Evolutionary conservation across 805 yeast genomes (phyloP).

Genomic region (Lachancea kluyveri): DNA sequence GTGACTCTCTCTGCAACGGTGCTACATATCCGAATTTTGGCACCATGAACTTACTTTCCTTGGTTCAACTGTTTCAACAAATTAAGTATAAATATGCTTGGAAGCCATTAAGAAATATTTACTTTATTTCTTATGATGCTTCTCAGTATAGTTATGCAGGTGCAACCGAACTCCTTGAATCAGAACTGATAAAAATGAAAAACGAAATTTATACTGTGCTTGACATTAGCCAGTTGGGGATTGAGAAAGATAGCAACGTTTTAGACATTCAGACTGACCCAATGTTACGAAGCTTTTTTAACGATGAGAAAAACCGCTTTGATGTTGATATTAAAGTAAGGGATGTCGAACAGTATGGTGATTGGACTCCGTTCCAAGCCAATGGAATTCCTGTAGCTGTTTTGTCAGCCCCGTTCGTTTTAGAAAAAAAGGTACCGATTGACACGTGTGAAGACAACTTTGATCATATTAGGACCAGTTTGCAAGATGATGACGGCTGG

Average conservation of each 20-base stretch:
- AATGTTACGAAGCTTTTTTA: constrained; percentile 44
- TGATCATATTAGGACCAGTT: constrained; percentile 39
- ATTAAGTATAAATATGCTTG: constrained; percentile 62
- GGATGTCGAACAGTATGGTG: constrained; percentile 42
- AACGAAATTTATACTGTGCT: constrained; percentile 64
- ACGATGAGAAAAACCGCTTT: constrained; percentile 25
- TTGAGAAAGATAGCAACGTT: constrained; percentile 48
- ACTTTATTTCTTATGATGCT: constrained; percentile 82
- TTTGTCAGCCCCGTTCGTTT: constrained; percentile 17
- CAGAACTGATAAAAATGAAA: constrained; percentile 43
- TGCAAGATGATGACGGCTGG: constrained; percentile 50
- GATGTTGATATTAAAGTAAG: constrained; percentile 23
- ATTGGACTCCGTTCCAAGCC: constrained; percentile 60
- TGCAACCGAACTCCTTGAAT: constrained; percentile 68
- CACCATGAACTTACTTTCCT: constrained; percentile 62
- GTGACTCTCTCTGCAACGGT: constrained; percentile 78
- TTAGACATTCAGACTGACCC: constrained; percentile 63
- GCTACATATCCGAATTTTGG: constrained; percentile 69
- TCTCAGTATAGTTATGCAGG: constrained; percentile 79
- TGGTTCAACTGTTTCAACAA: constrained; percentile 60
- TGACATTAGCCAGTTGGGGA: constrained; percentile 47
- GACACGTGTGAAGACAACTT: constrained; percentile 66
- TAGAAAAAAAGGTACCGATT: constrained; percentile 42
- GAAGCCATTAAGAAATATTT: constrained; percentile 77
- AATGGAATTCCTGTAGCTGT: constrained; percentile 45